Conservation (phyloP, 2,329 filamentous ascomycete genomes). For the Teratosphaeria viscida region DNA sequence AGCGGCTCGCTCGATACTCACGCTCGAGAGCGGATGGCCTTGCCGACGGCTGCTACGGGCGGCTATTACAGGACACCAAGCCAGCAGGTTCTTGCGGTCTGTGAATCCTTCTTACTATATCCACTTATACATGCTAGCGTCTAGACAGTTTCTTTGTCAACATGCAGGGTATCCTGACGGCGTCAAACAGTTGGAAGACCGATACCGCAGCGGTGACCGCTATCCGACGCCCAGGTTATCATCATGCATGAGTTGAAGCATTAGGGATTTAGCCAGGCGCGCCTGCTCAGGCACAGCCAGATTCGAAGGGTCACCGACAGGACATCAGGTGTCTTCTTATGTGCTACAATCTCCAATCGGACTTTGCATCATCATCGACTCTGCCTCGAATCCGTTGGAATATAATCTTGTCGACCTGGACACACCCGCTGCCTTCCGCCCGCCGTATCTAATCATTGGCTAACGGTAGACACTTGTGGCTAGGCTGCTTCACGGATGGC, state of each 20-base stretch:
- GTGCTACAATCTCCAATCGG: background rate
- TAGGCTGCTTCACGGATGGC: slow-evolving; percentile 1
- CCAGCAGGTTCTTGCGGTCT: background rate
- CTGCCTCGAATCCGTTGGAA: background rate
- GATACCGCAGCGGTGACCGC: slow-evolving; percentile 5
- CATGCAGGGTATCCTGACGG: background rate
- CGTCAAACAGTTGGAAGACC: background rate
- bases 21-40: background rate
- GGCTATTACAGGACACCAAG: background rate
- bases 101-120: background rate
- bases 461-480: background rate
- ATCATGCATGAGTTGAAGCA: background rate
- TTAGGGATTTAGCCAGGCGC: background rate
- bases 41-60: background rate
- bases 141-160: slow-evolving; percentile 3
- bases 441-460: slow-evolving; percentile 3
- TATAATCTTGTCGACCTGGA: background rate
- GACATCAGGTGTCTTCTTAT: background rate
- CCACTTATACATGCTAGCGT: background rate
- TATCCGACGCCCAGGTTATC: slow-evolving; percentile 4
- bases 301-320: background rate
- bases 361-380: background rate
- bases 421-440: background rate
- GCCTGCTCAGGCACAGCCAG: background rate
- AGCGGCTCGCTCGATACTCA: background rate